phyloP scores from a whole-genome alignment of 495 filamentous ascomycete species.

The Coniosporium apollinis region DNA sequence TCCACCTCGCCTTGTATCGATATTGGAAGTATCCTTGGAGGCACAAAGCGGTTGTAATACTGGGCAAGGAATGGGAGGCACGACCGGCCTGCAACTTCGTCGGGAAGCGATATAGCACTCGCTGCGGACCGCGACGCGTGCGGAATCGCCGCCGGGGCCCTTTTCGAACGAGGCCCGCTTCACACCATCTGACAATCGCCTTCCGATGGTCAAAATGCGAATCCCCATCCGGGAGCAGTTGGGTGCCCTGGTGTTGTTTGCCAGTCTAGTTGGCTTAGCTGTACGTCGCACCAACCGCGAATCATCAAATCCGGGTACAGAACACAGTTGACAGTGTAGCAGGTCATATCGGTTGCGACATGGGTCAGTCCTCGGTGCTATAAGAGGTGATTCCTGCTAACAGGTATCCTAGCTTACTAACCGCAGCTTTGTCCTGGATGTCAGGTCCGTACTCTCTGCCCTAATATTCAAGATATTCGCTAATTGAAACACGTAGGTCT shows the following conservation, averaged over 20 bases:
- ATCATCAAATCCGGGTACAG: too few relatives aligned
- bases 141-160: too few relatives aligned
- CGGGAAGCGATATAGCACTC: too few relatives aligned
- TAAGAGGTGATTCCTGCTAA: constrained; percentile 6
- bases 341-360: constrained; percentile 48
- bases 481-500: constrained; percentile 19
- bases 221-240: constrained; percentile 74
- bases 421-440: constrained; percentile 51
- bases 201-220: constrained; percentile 40
- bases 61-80: too few relatives aligned
- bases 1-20: too few relatives aligned
- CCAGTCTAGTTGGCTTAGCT: constrained; percentile 48
- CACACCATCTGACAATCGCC: background rate
- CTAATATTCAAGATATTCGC: background rate
- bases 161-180: too few relatives aligned
- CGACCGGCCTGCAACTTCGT: too few relatives aligned
- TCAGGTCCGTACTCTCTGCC: constrained; percentile 30
- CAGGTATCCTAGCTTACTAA: constrained; percentile 47
- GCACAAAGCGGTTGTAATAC: too few relatives aligned
- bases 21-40: too few relatives aligned
- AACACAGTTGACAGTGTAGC: too few relatives aligned
- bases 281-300: too few relatives aligned
- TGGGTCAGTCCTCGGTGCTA: constrained; percentile 20
- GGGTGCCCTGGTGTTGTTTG: constrained; percentile 52
- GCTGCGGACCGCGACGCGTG: too few relatives aligned